phyloP scores from a whole-genome alignment of 2,329 filamentous ascomycete species.

The Scytalidium sp. region DNA sequence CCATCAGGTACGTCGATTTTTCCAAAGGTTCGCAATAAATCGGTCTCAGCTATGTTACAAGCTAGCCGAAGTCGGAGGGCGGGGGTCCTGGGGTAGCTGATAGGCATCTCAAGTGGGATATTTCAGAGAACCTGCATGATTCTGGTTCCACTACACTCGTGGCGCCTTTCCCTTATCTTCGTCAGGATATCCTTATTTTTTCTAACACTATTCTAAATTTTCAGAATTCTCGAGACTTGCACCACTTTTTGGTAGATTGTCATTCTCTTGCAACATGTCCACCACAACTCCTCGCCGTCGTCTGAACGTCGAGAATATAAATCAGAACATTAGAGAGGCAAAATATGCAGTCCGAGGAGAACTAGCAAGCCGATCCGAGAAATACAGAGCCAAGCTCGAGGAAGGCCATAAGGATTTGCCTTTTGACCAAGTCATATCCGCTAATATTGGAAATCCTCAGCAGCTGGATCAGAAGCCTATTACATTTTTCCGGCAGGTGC shows the following conservation, averaged over 20 bases:
- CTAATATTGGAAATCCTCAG: constrained; percentile 98
- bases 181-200: no score
- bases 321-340: constrained; percentile 79
- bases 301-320: constrained; percentile 84
- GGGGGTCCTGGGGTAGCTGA: no score
- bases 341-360: constrained; percentile 97
- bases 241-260: no score
- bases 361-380: constrained; percentile 88
- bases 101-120: not conserved
- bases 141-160: not conserved
- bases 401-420: constrained; percentile 60
- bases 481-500: constrained; percentile 97
- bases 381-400: constrained; percentile 74
- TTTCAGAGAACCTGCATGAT: not conserved
- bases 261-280: constrained; percentile 28
- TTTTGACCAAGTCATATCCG: constrained; percentile 88
- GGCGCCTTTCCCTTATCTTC: no score
- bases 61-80: not conserved
- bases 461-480: constrained; percentile 99
- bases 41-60: no score
- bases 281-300: constrained; percentile 38
- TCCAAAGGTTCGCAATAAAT: no score
- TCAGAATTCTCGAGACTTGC: no score
- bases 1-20: not conserved
- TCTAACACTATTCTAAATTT: no score